A percentile compares a stretch with the other conserved stretches of the same genome.
phyloP scores from a whole-genome alignment of 2,329 filamentous ascomycete genomes.

The Colletotrichum eleusines region DNA sequence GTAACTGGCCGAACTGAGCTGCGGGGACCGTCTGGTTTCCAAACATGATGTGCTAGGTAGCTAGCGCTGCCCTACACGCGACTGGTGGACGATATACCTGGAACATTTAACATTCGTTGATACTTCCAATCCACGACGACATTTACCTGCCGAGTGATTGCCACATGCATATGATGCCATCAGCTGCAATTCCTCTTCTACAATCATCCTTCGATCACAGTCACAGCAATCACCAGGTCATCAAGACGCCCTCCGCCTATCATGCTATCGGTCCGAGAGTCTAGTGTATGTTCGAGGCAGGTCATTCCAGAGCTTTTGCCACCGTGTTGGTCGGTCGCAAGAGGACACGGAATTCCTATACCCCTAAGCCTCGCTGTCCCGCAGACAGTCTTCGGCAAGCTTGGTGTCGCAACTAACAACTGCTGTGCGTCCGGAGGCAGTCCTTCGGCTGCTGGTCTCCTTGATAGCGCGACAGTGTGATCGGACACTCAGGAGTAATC shows the following conservation, averaged over 20 bases:
- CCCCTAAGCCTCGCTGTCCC: neutral
- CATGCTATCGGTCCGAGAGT: neutral
- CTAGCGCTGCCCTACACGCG: neutral
- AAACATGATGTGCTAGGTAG: neutral
- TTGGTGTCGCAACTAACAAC: neutral
- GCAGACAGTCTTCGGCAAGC: neutral
- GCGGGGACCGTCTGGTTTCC: slow-evolving; percentile 2
- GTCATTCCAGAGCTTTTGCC: neutral
- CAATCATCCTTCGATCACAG: neutral
- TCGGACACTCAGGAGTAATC: slow-evolving; percentile 1
- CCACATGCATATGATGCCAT: slow-evolving; percentile 18
- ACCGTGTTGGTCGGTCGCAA: neutral
- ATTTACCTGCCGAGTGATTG: neutral
- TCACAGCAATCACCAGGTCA: neutral
- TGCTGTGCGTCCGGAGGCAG: too few relatives aligned
- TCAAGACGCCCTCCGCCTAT: neutral
- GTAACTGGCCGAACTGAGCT: slow-evolving; percentile 7
- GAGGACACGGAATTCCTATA: neutral
- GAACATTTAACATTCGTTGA: too few relatives aligned
- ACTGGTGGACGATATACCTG: neutral
- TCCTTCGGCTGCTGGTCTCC: too few relatives aligned
- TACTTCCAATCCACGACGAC: neutral
- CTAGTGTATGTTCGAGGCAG: neutral
- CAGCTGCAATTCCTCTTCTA: neutral
- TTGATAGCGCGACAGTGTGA: slow-evolving; percentile 10